A percentile compares a stretch with the other conserved stretches of the same genome.
Evolutionary conservation across 176 grass and related monocot genomes (phyloP).

Genomic region (Juncus effusus): DNA sequence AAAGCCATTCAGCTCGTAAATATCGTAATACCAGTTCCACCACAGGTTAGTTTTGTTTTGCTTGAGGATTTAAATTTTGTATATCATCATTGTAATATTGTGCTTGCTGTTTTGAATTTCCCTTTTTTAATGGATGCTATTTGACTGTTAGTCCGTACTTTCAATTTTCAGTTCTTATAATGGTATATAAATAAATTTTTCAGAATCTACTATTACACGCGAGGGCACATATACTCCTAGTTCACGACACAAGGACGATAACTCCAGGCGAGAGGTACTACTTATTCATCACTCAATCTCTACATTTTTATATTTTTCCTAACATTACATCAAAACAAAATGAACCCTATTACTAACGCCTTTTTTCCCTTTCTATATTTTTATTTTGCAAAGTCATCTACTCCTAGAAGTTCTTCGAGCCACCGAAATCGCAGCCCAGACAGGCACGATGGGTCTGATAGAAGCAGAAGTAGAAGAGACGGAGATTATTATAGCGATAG

Average conservation of each 20-base stretch:
- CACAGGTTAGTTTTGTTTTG: constrained; percentile 30
- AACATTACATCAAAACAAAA: neutral
- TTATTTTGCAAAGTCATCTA: constrained; percentile 40
- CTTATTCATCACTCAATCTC: constrained; percentile 15
- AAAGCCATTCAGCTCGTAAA: constrained; percentile 32
- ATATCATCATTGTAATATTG: constrained; percentile 2
- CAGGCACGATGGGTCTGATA: constrained; percentile 34
- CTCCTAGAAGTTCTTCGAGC: constrained; percentile 51
- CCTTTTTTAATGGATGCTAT: too few species aligned
- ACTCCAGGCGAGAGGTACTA: constrained; percentile 45
- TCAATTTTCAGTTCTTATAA: constrained; percentile 3
- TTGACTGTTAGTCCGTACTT: neutral
- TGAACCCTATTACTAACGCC: neutral
- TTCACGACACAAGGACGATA: constrained; percentile 24
- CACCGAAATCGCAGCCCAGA: constrained; percentile 32
- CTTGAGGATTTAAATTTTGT: constrained; percentile 19
- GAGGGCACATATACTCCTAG: constrained; percentile 31
- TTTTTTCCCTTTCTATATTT: constrained; percentile 24
- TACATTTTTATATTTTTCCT: constrained; percentile 1
- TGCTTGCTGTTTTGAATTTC: neutral
- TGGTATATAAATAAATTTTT: constrained; percentile 20
- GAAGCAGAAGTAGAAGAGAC: constrained; percentile 45
- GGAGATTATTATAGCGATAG: constrained; percentile 44
- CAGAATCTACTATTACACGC: constrained; percentile 41
- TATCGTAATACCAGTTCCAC: constrained; percentile 56